These are phyloP conservation scores for Apiotrichum laibachii DNA, from an alignment of 1,284 basidiomycete genomes.

Conservation along the genomic window DNA sequence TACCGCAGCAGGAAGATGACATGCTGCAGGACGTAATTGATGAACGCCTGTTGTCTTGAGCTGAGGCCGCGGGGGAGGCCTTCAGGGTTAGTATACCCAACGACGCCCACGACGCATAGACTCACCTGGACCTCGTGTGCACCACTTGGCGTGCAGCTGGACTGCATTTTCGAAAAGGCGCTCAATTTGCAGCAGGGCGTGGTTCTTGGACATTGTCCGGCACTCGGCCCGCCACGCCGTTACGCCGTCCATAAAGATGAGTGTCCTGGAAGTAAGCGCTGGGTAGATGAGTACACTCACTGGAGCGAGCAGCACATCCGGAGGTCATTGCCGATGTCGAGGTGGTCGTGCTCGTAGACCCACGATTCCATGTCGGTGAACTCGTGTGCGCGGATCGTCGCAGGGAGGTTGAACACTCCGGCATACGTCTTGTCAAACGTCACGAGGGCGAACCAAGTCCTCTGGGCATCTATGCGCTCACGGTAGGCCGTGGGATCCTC, in stretches of 20 bases:
- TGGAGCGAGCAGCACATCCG: neutral
- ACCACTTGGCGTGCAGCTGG: constrained; percentile 8
- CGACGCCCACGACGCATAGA: neutral
- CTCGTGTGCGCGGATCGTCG: constrained; percentile 2
- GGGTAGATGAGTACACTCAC: neutral
- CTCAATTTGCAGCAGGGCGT: constrained; percentile 6
- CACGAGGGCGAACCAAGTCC: constrained; percentile 4
- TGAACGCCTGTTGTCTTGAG: neutral
- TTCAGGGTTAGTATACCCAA: neutral
- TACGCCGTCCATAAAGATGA: constrained; percentile 5
- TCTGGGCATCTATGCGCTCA: constrained; percentile 3
- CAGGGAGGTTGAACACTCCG: constrained; percentile 3
- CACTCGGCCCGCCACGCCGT: neutral
- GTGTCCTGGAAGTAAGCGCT: neutral
- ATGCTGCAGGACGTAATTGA: neutral
- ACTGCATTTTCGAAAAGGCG: neutral
- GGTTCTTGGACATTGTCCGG: neutral
- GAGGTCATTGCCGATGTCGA: constrained; percentile 8
- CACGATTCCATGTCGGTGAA: constrained; percentile 7
- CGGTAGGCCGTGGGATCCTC: neutral
- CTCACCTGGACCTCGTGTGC: neutral
- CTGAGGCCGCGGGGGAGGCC: constrained; percentile 2
- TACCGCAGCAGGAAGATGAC: constrained; percentile 5
- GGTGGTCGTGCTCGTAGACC: constrained; percentile 6
- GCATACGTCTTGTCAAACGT: constrained; percentile 7